Evolutionary conservation across 768 basidiomycete genomes (phyloP).

Genomic region (Sarcomyxa edulis): DNA sequence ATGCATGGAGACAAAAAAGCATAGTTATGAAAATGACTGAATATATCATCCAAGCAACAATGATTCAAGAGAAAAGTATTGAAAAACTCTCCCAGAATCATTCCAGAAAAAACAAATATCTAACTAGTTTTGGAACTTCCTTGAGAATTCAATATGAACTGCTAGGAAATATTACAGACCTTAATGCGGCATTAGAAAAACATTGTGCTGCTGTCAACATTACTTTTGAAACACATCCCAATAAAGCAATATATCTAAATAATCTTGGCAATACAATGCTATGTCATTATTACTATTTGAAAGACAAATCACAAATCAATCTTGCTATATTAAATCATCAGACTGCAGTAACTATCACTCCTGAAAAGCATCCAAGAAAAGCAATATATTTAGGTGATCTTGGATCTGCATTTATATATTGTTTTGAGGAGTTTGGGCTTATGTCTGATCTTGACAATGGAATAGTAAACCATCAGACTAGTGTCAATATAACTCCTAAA

Average conservation of each 20-base stretch:
- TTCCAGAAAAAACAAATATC: neutral
- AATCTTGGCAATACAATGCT: neutral
- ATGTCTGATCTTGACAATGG: constrained; percentile 6
- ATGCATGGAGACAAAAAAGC: neutral
- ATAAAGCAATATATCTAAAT: neutral
- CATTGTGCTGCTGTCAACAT: neutral
- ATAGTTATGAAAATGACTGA: neutral
- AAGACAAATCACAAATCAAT: constrained; percentile 2
- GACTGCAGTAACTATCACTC: constrained; percentile 6
- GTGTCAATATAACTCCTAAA: constrained; percentile 7
- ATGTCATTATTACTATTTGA: constrained; percentile 3
- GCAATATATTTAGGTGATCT: constrained; percentile 7
- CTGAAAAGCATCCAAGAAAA: constrained; percentile 9
- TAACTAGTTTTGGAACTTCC: neutral
- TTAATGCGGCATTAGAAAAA: neutral
- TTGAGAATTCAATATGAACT: neutral
- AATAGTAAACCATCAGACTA: constrained; percentile 1
- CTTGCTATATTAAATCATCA: neutral
- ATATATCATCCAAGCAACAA: constrained; percentile 7
- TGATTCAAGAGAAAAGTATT: neutral
- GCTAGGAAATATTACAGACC: neutral
- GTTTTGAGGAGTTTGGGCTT: constrained; percentile 8
- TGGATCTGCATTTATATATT: constrained; percentile 2
- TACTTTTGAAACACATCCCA: neutral
- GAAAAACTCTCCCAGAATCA: neutral